These are phyloP conservation scores for Drechslera avenae DNA, from an alignment of 2,329 filamentous ascomycete genomes.

Conservation along the genomic window DNA sequence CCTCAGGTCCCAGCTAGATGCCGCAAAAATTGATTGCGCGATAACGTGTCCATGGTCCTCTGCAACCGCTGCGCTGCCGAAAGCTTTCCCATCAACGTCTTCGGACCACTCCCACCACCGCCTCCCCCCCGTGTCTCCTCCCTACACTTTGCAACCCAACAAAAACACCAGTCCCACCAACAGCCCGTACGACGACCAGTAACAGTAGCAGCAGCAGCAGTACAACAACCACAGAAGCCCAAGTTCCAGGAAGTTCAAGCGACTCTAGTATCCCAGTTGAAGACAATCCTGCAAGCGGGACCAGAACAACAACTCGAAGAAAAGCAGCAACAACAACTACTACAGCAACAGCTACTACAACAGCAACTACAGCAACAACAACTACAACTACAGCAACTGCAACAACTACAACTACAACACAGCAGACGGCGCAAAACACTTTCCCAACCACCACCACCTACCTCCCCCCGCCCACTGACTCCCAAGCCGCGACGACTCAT, in stretches of 20 bases:
- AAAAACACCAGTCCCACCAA: too few relatives aligned
- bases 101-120: neutral
- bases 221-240: too few relatives aligned
- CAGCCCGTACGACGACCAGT: too few relatives aligned
- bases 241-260: too few relatives aligned
- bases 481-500: neutral
- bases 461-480: neutral
- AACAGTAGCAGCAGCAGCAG: too few relatives aligned
- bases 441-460: neutral
- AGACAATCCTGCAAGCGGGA: too few relatives aligned
- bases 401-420: too few relatives aligned
- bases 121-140: neutral
- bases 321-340: neutral
- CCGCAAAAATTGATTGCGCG: slow-evolving; percentile 1
- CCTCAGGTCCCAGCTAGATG: neutral
- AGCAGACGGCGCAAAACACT: neutral
- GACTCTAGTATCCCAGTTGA: too few relatives aligned
- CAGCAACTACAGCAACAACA: too few relatives aligned
- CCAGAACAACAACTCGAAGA: too few relatives aligned
- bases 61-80: slow-evolving; percentile 11
- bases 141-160: neutral
- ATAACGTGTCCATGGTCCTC: slow-evolving; percentile 10
- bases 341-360: too few relatives aligned
- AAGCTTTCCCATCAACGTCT: neutral
- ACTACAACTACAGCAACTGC: too few relatives aligned